Evolutionary conservation across 495 filamentous ascomycete species (phyloP).

Genomic region (Entonaema liquescens): DNA sequence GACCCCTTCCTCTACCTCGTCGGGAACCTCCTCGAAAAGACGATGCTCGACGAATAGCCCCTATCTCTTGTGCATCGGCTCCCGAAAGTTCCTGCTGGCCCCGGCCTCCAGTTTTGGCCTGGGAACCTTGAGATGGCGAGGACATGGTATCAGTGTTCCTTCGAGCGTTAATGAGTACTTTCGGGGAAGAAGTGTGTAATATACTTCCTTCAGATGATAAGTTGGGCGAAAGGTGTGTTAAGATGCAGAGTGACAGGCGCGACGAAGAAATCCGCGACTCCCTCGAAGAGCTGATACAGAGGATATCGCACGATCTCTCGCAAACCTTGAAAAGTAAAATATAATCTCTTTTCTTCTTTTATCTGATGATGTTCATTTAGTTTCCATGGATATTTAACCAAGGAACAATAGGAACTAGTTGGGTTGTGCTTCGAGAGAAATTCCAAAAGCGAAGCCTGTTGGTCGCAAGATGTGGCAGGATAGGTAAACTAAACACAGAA

Average conservation of each 20-base stretch:
- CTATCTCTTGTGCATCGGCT: not conserved
- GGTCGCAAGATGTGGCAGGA: not conserved
- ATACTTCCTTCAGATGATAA: slow-evolving; percentile 3
- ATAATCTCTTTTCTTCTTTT: not conserved
- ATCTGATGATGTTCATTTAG: not conserved
- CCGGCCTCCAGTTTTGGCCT: not conserved
- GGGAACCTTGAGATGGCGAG: not conserved
- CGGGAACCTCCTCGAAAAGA: not conserved
- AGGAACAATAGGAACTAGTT: not conserved
- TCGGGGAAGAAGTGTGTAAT: not conserved
- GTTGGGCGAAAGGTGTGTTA: not conserved
- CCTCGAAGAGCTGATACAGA: not conserved
- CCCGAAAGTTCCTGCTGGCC: not conserved
- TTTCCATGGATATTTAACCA: slow-evolving; percentile 5
- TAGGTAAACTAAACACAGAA: not conserved
- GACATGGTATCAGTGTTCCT: not conserved
- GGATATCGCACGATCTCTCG: not conserved
- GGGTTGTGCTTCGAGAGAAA: slow-evolving; percentile 1
- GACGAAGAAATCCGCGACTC: not conserved
- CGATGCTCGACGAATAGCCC: not conserved
- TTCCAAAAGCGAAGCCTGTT: slow-evolving; percentile 13
- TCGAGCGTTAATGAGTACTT: not conserved
- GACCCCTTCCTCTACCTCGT: not conserved
- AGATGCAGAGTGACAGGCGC: not conserved
- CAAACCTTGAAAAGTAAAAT: not conserved